phyloP scores from a whole-genome alignment of 1,284 basidiomycete genomes.

The Heterobasidion irregulare region DNA sequence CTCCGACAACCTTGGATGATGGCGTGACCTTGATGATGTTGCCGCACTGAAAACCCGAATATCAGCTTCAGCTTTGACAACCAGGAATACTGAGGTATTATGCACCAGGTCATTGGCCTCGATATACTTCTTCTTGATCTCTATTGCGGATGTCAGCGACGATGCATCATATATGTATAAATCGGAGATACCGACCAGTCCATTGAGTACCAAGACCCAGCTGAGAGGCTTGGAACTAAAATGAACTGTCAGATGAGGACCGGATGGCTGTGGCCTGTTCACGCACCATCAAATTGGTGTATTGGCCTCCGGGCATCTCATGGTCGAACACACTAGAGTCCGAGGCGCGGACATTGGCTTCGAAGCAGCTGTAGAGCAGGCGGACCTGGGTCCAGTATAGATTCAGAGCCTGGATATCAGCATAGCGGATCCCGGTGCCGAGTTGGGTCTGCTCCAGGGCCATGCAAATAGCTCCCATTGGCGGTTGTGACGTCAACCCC shows the following conservation, averaged over 20 bases:
- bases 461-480: conserved; percentile 94
- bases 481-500: conserved; percentile 95
- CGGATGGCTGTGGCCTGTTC: background rate
- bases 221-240: conserved; percentile 96
- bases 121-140: conserved; percentile 98
- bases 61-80: conserved; percentile 5
- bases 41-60: conserved; percentile 61
- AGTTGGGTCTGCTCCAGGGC: conserved; percentile 93
- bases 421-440: conserved; percentile 95
- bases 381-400: conserved; percentile 98
- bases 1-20: conserved; percentile 98
- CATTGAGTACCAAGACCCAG: conserved; percentile 97
- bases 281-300: conserved; percentile 87
- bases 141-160: conserved; percentile 29
- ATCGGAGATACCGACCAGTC: conserved; percentile 47
- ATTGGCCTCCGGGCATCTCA: conserved; percentile 99
- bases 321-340: conserved; percentile 98
- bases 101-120: conserved; percentile 88
- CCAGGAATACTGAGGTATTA: conserved; percentile 12
- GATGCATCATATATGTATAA: conserved; percentile 4
- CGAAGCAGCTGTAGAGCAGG: conserved; percentile 93
- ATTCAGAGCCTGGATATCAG: conserved; percentile 97
- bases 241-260: conserved; percentile 3
- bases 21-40: conserved; percentile 99
- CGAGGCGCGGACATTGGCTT: conserved; percentile 95